Percentiles rank a stretch among this genome's conserved stretches.
Conservation (phyloP, 192 early-diverging fungal species). For the Umbelopsis isabellina region DNA sequence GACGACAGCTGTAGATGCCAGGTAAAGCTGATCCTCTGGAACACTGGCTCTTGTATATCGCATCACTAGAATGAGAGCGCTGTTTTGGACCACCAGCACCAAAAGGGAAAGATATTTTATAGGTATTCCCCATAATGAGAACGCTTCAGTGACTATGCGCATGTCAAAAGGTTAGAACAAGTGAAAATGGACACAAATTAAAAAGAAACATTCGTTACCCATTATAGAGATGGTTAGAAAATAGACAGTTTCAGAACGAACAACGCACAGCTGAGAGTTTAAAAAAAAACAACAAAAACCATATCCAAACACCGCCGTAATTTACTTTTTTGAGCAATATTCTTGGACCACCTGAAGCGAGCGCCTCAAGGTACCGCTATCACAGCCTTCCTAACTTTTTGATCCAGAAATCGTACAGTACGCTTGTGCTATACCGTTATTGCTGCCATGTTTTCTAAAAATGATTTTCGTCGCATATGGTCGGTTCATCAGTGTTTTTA, state of each 20-base stretch:
- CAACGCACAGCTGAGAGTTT: too few species aligned
- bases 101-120: slow-evolving; percentile 86
- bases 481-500: too few species aligned
- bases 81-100: slow-evolving; percentile 89
- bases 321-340: too few species aligned
- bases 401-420: too few species aligned
- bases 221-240: background rate
- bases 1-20: slow-evolving; percentile 90
- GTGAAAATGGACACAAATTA: background rate
- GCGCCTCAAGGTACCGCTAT: too few species aligned
- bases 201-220: background rate
- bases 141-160: slow-evolving; percentile 2
- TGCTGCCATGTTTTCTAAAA: too few species aligned
- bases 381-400: too few species aligned
- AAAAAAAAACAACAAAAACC: too few species aligned
- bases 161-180: background rate
- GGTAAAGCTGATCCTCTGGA: slow-evolving; percentile 52
- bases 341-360: too few species aligned
- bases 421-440: too few species aligned
- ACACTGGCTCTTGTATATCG: slow-evolving; percentile 74
- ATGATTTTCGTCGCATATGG: too few species aligned
- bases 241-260: background rate
- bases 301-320: too few species aligned
- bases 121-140: slow-evolving; percentile 50
- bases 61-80: slow-evolving; percentile 85